These are phyloP conservation scores for Rhizoctonia solani DNA, from an alignment of 1,284 basidiomycete species.

Conservation along the genomic window DNA sequence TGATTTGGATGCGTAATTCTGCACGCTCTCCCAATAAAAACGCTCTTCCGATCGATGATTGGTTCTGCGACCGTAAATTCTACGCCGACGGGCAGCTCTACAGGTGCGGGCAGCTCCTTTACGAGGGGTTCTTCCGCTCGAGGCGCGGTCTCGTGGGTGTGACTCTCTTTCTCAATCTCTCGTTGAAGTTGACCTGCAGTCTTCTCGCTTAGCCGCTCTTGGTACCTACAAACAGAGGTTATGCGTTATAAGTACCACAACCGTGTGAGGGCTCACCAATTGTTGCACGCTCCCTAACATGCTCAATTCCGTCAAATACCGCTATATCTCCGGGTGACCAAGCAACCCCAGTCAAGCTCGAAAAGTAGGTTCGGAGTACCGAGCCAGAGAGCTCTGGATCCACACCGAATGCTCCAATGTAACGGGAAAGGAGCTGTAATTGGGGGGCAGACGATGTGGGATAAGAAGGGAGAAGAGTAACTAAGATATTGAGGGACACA, in stretches of 20 bases:
- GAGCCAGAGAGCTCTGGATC: conserved; percentile 74
- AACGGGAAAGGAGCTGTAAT: conserved; percentile 82
- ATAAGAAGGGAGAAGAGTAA: conserved; percentile 75
- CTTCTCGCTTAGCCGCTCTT: conserved; percentile 60
- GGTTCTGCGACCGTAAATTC: conserved; percentile 71
- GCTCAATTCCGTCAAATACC: conserved; percentile 87
- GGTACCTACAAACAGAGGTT: conserved; percentile 61
- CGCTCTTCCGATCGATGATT: conserved; percentile 80
- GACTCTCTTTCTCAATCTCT: conserved; percentile 52
- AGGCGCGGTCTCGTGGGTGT: not conserved
- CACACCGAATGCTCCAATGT: conserved; percentile 78
- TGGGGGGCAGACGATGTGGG: conserved; percentile 74
- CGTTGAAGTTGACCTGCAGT: conserved; percentile 61
- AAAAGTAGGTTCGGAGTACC: conserved; percentile 81
- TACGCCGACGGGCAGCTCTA: conserved; percentile 61
- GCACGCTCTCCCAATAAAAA: conserved; percentile 83
- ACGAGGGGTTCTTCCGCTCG: not conserved
- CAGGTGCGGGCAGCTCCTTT: conserved; percentile 36
- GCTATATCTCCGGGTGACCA: conserved; percentile 76
- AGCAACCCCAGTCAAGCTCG: conserved; percentile 65
- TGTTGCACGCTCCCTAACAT: conserved; percentile 66
- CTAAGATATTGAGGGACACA: conserved; percentile 64
- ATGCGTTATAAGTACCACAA: not conserved
- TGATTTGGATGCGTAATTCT: conserved; percentile 75
- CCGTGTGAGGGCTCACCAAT: not conserved